These are phyloP conservation scores for Aspergillus tubingensis DNA, from an alignment of 2,329 filamentous ascomycete genomes.

Conservation along the genomic window DNA sequence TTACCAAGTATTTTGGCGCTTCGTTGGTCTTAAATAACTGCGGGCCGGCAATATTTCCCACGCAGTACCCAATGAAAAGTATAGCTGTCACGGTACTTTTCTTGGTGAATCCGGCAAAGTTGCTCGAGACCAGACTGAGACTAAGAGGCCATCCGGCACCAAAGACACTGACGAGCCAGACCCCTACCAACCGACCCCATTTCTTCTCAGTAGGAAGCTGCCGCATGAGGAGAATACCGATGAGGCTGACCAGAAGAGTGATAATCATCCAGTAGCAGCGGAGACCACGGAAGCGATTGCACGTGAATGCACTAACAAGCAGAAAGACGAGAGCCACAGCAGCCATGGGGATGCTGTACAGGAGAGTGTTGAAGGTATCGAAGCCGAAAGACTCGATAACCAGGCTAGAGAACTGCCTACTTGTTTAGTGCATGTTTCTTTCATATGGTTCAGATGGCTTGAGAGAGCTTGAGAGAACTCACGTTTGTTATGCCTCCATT, in stretches of 20 bases:
- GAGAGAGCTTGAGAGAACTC: neutral
- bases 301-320: constrained; percentile 4
- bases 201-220: constrained; percentile 20
- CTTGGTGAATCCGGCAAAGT: constrained; percentile 36
- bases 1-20: constrained; percentile 10
- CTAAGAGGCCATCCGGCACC: constrained; percentile 33
- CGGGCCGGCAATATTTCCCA: constrained; percentile 33
- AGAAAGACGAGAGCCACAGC: constrained; percentile 15
- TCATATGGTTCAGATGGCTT: neutral
- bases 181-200: constrained; percentile 28
- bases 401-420: constrained; percentile 20
- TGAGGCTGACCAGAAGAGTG: constrained; percentile 7
- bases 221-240: constrained; percentile 31
- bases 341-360: constrained; percentile 16
- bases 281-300: constrained; percentile 9
- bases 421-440: neutral
- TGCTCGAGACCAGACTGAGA: constrained; percentile 30
- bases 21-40: constrained; percentile 15
- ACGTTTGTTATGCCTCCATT: constrained; percentile 30
- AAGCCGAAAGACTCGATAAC: constrained; percentile 23
- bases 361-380: constrained; percentile 20
- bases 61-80: constrained; percentile 48
- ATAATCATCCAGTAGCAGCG: constrained; percentile 14
- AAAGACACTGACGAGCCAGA: constrained; percentile 30
- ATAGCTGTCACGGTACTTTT: constrained; percentile 40